phyloP scores from a whole-genome alignment of 2,329 filamentous ascomycete genomes.

The Sporothrix mexicana region DNA sequence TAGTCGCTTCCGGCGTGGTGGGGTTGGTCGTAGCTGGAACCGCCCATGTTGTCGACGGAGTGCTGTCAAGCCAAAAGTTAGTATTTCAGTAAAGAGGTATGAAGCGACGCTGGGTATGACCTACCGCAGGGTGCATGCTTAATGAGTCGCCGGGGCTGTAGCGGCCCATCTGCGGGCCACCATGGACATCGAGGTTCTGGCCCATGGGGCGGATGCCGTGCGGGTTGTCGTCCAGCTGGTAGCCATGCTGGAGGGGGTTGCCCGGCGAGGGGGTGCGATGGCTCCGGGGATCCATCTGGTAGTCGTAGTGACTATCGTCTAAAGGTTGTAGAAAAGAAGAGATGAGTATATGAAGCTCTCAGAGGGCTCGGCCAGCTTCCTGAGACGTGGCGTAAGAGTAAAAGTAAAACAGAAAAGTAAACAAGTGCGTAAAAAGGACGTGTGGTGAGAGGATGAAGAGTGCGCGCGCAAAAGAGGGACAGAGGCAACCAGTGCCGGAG shows the following conservation, averaged over 20 bases:
- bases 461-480: conserved; percentile 2
- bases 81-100: neutral
- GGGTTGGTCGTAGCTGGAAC: conserved; percentile 53
- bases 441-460: neutral
- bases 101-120: conserved; percentile 44
- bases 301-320: conserved; percentile 65
- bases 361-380: conserved; percentile 23
- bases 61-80: conserved; percentile 48
- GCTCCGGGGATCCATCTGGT: conserved; percentile 62
- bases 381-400: conserved; percentile 1
- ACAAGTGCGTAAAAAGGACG: neutral
- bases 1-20: conserved; percentile 63
- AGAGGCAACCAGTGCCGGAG: conserved; percentile 25
- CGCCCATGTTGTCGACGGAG: conserved; percentile 57
- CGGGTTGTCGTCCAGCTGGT: conserved; percentile 81
- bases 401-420: neutral
- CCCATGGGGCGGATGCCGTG: conserved; percentile 60
- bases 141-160: conserved; percentile 75
- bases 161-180: conserved; percentile 44
- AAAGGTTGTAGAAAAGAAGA: conserved; percentile 29
- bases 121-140: conserved; percentile 81
- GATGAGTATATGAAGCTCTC: conserved; percentile 26
- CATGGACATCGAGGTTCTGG: conserved; percentile 68
- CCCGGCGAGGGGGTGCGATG: conserved; percentile 77
- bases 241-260: conserved; percentile 73